Evolutionary conservation across 495 filamentous ascomycete species (phyloP).

Genomic region (Penicillium bovifimosum): DNA sequence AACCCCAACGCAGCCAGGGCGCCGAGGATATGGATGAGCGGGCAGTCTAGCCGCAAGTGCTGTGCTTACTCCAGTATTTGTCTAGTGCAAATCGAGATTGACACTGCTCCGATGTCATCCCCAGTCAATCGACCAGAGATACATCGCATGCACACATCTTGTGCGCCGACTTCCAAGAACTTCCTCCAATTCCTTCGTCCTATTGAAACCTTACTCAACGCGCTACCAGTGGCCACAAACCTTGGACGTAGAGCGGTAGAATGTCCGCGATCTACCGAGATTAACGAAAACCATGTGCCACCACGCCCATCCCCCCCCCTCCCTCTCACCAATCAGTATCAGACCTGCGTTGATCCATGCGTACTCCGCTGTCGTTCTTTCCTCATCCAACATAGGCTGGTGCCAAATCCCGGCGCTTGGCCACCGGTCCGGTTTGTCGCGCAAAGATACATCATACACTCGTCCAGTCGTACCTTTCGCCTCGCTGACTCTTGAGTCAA

Average conservation of each 20-base stretch:
- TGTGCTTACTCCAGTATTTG: neutral
- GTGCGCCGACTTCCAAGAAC: neutral
- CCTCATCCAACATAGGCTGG: neutral
- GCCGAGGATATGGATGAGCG: constrained; percentile 2
- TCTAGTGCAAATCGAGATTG: neutral
- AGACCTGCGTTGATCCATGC: neutral
- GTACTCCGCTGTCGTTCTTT: neutral
- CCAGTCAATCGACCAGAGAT: neutral
- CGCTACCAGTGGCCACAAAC: neutral
- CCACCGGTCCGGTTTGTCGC: neutral
- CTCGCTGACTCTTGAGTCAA: neutral
- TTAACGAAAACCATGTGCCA: constrained; percentile 14
- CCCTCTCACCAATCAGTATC: constrained; percentile 3
- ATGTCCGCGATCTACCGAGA: neutral
- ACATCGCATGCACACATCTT: neutral
- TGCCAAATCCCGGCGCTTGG: constrained; percentile 9
- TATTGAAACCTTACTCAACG: neutral
- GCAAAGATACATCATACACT: neutral
- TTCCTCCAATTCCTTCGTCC: neutral
- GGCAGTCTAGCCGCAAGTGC: neutral
- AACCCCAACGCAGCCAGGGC: constrained; percentile 7
- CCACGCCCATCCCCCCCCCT: constrained; percentile 12
- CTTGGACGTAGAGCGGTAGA: neutral
- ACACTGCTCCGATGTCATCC: neutral
- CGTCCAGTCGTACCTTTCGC: neutral